A percentile compares a stretch with the other conserved stretches of the same genome.
Evolutionary conservation across 2,329 filamentous ascomycete species (phyloP).

Genomic region (Fusarium buharicum): DNA sequence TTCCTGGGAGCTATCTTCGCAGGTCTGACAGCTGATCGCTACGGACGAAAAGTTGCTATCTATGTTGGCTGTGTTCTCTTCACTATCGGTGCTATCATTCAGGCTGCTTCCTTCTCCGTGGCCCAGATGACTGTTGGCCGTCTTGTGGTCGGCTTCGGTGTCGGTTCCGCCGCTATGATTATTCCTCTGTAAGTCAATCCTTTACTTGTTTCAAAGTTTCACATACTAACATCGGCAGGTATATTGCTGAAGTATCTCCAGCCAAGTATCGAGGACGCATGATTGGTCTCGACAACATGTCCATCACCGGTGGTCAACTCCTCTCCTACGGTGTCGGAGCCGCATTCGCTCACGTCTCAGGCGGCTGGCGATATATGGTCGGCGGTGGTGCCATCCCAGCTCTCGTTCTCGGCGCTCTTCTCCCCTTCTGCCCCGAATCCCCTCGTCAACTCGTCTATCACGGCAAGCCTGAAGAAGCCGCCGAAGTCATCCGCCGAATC

Average conservation of each 20-base stretch:
- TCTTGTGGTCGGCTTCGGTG: constrained; percentile 60
- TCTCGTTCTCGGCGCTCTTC: constrained; percentile 55
- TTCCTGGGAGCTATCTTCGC: constrained; percentile 46
- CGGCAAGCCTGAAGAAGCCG: constrained; percentile 53
- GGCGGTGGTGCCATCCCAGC: constrained; percentile 59
- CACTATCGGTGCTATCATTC: constrained; percentile 41
- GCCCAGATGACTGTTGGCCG: constrained; percentile 48
- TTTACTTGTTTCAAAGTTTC: too few species aligned
- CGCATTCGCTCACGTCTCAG: constrained; percentile 51
- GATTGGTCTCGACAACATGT: constrained; percentile 61
- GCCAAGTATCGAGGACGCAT: constrained; percentile 60
- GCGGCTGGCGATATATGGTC: constrained; percentile 64
- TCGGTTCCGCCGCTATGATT: constrained; percentile 60
- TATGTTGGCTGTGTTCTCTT: constrained; percentile 46
- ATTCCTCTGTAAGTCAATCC: constrained; percentile 58
- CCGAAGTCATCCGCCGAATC: constrained; percentile 51
- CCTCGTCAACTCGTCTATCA: constrained; percentile 60
- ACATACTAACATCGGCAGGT: too few species aligned
- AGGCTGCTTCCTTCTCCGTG: constrained; percentile 43
- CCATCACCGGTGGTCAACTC: constrained; percentile 56
- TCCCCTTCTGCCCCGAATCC: constrained; percentile 60
- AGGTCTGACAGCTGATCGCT: constrained; percentile 42
- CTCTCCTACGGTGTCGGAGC: constrained; percentile 55
- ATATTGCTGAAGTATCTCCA: constrained; percentile 62
- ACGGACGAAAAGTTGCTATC: constrained; percentile 44